A percentile compares a stretch with the other conserved stretches of the same genome.
phyloP scores from a whole-genome alignment of 257 asterid species.

The Przewalskia tangutica region DNA sequence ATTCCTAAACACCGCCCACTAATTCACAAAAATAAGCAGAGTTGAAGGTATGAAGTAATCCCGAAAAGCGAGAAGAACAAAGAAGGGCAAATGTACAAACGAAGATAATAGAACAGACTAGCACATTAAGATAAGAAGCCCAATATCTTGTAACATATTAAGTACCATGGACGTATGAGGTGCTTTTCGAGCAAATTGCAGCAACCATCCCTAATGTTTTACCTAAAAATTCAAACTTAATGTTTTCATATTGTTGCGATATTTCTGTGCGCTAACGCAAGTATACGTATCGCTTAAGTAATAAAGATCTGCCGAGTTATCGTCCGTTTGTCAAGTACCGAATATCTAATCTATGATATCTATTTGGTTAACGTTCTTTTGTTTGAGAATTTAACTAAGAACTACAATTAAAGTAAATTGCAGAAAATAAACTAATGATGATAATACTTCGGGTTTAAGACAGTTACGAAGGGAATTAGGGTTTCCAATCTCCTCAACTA shows the following conservation, averaged over 20 bases:
- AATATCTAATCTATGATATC: too few relatives aligned
- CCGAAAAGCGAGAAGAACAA: neutral
- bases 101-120: neutral
- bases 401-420: too few relatives aligned
- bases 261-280: too few relatives aligned
- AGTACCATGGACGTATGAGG: neutral
- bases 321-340: too few relatives aligned
- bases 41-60: neutral
- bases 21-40: neutral
- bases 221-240: neutral
- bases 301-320: too few relatives aligned
- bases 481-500: too few relatives aligned
- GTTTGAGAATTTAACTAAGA: too few relatives aligned
- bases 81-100: neutral
- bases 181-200: neutral
- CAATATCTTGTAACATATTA: neutral
- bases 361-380: too few relatives aligned
- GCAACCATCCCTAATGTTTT: neutral
- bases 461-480: too few relatives aligned
- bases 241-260: neutral
- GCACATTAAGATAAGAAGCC: neutral
- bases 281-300: too few relatives aligned
- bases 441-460: too few relatives aligned
- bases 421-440: too few relatives aligned
- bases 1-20: neutral